These are phyloP conservation scores for Apiospora hydei DNA, from an alignment of 2,329 filamentous ascomycete species.

Conservation along the genomic window DNA sequence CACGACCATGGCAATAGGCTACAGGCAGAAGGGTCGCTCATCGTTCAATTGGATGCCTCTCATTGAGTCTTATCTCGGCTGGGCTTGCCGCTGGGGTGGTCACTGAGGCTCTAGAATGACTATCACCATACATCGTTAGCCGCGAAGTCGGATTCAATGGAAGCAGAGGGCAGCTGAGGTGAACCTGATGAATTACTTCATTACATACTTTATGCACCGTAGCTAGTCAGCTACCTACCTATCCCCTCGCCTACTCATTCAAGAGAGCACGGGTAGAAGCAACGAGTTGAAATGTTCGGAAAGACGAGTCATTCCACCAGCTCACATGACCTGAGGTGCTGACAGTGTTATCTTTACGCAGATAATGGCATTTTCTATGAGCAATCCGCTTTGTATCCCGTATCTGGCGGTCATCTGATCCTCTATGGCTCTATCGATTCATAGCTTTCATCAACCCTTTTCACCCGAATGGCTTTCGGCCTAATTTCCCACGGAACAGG, in stretches of 20 bases:
- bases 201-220: background rate
- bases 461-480: background rate
- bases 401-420: background rate
- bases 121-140: background rate
- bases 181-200: background rate
- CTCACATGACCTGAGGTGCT: background rate
- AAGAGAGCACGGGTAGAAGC: background rate
- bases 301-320: background rate
- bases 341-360: background rate
- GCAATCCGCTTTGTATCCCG: background rate
- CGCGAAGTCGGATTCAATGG: background rate
- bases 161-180: background rate
- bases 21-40: background rate
- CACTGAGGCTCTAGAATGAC: background rate
- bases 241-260: background rate
- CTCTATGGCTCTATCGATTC: slow-evolving; percentile 5
- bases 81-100: background rate
- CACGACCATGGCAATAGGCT: background rate
- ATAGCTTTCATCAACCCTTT: slow-evolving; percentile 1
- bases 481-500: background rate
- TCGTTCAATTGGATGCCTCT: background rate
- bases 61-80: background rate
- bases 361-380: background rate
- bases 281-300: background rate
- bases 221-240: background rate